phyloP scores from a whole-genome alignment of 2,329 filamentous ascomycete genomes.

The Dactylella cylindrospora region DNA sequence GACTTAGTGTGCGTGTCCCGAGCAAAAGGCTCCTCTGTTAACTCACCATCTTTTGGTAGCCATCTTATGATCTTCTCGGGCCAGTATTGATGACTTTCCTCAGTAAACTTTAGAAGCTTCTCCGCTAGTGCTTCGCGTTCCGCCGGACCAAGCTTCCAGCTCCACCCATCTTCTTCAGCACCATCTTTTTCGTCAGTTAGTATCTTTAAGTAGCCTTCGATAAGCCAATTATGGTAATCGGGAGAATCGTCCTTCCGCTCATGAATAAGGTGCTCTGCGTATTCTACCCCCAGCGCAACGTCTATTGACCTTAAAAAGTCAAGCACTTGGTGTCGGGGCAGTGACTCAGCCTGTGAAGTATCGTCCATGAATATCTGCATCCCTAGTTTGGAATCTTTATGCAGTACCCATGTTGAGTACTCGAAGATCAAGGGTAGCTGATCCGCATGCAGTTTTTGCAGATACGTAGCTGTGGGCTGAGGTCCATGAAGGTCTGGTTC shows the following conservation, averaged over 20 bases:
- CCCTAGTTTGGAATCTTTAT: slow-evolving; percentile 69
- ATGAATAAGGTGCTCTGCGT: slow-evolving; percentile 85
- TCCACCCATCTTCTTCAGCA: slow-evolving; percentile 52
- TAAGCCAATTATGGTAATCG: slow-evolving; percentile 81
- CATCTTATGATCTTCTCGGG: slow-evolving; percentile 73
- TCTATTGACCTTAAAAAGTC: slow-evolving; percentile 73
- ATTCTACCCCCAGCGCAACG: slow-evolving; percentile 70
- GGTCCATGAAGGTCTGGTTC: slow-evolving; percentile 70
- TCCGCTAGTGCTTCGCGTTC: slow-evolving; percentile 60
- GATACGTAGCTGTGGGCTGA: slow-evolving; percentile 78
- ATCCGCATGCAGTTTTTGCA: slow-evolving; percentile 84
- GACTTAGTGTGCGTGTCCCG: slow-evolving; percentile 12
- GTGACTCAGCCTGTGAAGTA: slow-evolving; percentile 87
- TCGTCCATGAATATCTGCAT: slow-evolving; percentile 95
- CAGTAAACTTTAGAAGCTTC: slow-evolving; percentile 73
- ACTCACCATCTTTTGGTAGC: slow-evolving; percentile 75
- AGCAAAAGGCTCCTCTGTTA: too few relatives aligned
- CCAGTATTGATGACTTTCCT: slow-evolving; percentile 76
- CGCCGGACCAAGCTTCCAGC: slow-evolving; percentile 54
- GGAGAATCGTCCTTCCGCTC: slow-evolving; percentile 82
- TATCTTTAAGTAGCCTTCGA: slow-evolving; percentile 68
- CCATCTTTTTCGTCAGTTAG: slow-evolving; percentile 54
- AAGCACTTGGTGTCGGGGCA: slow-evolving; percentile 75
- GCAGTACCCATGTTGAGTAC: slow-evolving; percentile 84
- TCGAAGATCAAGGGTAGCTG: slow-evolving; percentile 89